phyloP scores from a whole-genome alignment of 306 rosid species.

The Trifolium fragiferum region DNA sequence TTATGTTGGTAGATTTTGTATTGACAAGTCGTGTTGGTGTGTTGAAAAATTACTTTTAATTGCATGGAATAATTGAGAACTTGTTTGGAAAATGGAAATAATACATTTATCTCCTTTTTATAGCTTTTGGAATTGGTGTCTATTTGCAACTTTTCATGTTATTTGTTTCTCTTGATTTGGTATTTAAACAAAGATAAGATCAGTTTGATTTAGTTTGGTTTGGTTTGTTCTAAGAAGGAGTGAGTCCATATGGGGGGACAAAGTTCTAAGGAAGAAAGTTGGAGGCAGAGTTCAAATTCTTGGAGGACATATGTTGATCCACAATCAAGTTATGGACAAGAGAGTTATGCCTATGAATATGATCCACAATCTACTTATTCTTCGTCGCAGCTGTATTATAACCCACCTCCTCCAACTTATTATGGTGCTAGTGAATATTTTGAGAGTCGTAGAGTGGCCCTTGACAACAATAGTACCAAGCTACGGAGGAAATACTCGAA shows the following conservation, averaged over 20 bases:
- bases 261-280: not conserved
- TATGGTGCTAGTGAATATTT: not conserved
- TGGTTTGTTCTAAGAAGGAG: not conserved
- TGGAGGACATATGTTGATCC: not conserved
- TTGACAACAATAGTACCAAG: not conserved
- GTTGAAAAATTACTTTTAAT: not conserved
- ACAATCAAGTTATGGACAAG: not conserved
- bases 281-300: not conserved
- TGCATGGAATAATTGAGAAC: not conserved
- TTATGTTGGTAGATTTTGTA: not conserved
- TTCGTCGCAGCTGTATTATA: not conserved
- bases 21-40: not conserved
- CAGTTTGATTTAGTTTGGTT: not conserved
- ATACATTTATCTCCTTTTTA: not conserved
- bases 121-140: not conserved
- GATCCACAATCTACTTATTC: not conserved
- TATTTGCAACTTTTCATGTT: not conserved
- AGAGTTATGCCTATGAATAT: not conserved
- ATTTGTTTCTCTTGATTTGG: no score
- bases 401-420: not conserved
- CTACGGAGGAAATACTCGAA: not conserved
- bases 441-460: not conserved
- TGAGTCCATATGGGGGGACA: not conserved
- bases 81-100: not conserved
- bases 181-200: not conserved